Evolutionary conservation across 345 rosid genomes (phyloP).

Genomic region (Gossypioides kirkii): DNA sequence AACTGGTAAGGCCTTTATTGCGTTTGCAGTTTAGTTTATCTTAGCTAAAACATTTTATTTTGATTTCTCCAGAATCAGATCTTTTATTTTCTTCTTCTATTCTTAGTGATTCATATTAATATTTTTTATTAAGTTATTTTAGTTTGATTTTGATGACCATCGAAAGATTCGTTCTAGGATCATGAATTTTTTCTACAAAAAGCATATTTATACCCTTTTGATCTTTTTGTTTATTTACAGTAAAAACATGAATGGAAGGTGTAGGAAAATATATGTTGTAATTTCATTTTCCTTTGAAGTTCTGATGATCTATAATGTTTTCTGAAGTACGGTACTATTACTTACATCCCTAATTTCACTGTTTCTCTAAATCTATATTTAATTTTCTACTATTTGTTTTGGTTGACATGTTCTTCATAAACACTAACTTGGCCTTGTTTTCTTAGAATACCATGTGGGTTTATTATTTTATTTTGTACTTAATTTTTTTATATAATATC

Average conservation of each 20-base stretch:
- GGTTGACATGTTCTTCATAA: neutral
- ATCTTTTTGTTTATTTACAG: neutral
- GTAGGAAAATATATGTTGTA: neutral
- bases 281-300: neutral
- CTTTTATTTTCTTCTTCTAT: slow-evolving; percentile 6
- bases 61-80: slow-evolving; percentile 19
- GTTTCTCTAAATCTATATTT: neutral
- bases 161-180: neutral
- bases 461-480: neutral
- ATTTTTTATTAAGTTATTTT: slow-evolving; percentile 1
- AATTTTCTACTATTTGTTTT: neutral
- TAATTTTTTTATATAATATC: slow-evolving; percentile 1
- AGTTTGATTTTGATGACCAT: neutral
- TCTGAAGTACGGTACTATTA: neutral
- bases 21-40: neutral
- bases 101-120: neutral
- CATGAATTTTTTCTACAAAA: neutral
- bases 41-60: slow-evolving; percentile 11
- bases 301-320: neutral
- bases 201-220: neutral
- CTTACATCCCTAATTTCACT: neutral
- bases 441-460: neutral
- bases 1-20: slow-evolving; percentile 13
- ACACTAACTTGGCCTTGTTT: neutral
- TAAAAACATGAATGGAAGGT: neutral